Percentiles rank a stretch among this genome's conserved stretches.
These are phyloP conservation scores for Fusarium sp. DNA, from an alignment of 2,329 filamentous ascomycete genomes.

Conservation along the genomic window DNA sequence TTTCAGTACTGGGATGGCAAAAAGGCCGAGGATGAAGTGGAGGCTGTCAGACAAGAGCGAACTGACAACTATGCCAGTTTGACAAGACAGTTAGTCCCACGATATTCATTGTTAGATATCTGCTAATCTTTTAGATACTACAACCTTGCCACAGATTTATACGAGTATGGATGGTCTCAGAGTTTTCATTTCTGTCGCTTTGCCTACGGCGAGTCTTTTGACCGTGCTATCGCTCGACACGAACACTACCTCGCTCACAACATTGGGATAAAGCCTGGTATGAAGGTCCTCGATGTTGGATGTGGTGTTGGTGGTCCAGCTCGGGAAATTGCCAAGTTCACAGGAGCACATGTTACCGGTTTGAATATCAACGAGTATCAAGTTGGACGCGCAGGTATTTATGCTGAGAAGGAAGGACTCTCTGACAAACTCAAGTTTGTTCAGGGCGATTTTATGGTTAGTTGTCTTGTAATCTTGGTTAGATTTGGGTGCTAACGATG, in stretches of 20 bases:
- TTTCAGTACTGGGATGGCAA: slow-evolving; percentile 95
- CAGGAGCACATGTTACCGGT: slow-evolving; percentile 84
- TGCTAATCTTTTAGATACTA: slow-evolving; percentile 73
- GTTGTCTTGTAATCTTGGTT: slow-evolving; percentile 4
- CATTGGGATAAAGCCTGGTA: slow-evolving; percentile 82
- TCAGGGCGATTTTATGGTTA: slow-evolving; percentile 95
- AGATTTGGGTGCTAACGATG: slow-evolving; percentile 8
- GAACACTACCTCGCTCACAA: slow-evolving; percentile 93
- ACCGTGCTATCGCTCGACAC: slow-evolving; percentile 89
- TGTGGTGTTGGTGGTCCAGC: slow-evolving; percentile 96
- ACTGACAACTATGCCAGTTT: slow-evolving; percentile 88
- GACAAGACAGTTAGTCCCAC: slow-evolving; percentile 78
- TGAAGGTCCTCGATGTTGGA: slow-evolving; percentile 93
- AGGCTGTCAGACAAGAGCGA: slow-evolving; percentile 73
- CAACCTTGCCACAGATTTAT: slow-evolving; percentile 90
- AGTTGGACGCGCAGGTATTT: slow-evolving; percentile 85
- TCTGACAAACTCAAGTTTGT: slow-evolving; percentile 84
- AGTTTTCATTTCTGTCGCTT: slow-evolving; percentile 98
- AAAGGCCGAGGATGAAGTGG: slow-evolving; percentile 78
- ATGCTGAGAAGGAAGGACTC: slow-evolving; percentile 83
- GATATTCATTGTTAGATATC: accelerated
- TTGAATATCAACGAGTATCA: slow-evolving; percentile 99
- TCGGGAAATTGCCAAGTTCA: slow-evolving; percentile 92
- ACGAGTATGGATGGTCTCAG: slow-evolving; percentile 94
- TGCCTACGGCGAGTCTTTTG: slow-evolving; percentile 83